phyloP scores from a whole-genome alignment of 345 rosid genomes.

The Jatropha curcas region DNA sequence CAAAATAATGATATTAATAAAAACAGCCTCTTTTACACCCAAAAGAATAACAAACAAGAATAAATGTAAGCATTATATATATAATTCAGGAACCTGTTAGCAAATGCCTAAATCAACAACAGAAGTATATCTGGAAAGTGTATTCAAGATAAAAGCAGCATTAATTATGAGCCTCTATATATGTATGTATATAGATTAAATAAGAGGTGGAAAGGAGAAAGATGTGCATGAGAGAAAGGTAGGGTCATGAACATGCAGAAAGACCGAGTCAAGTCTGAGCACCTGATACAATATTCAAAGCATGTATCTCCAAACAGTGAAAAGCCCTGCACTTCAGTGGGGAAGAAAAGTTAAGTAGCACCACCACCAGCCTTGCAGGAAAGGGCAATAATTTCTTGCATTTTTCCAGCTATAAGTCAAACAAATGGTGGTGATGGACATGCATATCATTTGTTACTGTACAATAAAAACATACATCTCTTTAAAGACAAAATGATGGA shows the following conservation, averaged over 20 bases:
- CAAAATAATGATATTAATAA: no score
- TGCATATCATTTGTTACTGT: slow-evolving; percentile 9
- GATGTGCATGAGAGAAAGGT: neutral
- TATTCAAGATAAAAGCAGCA: no score
- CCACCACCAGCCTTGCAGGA: neutral
- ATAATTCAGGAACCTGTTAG: no score
- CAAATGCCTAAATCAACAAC: no score
- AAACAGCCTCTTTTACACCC: no score
- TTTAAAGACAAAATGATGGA: neutral
- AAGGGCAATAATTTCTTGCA: neutral
- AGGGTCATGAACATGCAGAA: neutral
- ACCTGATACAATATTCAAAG: slow-evolving; percentile 5
- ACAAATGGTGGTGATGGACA: neutral
- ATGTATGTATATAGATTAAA: no score
- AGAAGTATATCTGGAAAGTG: neutral
- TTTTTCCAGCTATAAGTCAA: neutral
- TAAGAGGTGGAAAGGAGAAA: neutral
- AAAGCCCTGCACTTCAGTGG: neutral
- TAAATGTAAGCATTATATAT: no score
- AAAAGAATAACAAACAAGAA: no score
- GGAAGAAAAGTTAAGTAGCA: neutral
- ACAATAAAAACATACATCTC: neutral
- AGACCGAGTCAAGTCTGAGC: neutral
- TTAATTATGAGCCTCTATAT: no score
- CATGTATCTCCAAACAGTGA: neutral